These are phyloP conservation scores for Salinomyces thailandicus DNA, from an alignment of 2,329 filamentous ascomycete species.

Conservation along the genomic window DNA sequence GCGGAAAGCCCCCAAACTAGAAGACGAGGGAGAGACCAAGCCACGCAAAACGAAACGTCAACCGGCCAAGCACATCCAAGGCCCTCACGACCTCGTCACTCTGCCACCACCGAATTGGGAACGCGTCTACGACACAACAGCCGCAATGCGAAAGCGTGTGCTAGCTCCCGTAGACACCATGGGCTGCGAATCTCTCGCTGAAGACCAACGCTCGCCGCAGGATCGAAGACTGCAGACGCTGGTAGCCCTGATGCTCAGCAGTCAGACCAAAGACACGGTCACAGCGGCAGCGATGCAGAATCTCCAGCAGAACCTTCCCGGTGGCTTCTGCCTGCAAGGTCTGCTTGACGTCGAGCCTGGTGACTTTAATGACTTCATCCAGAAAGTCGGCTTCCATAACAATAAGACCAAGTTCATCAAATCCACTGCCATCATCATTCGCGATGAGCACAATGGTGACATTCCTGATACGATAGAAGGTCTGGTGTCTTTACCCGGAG, in stretches of 20 bases:
- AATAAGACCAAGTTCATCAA: slow-evolving; percentile 72
- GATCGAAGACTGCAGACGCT: slow-evolving; percentile 76
- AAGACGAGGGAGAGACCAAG: slow-evolving; percentile 7
- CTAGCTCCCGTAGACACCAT: slow-evolving; percentile 89
- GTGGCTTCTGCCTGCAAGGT: slow-evolving; percentile 62
- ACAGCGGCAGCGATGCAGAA: slow-evolving; percentile 73
- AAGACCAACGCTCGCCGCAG: slow-evolving; percentile 37
- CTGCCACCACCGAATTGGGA: slow-evolving; percentile 70
- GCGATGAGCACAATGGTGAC: slow-evolving; percentile 60
- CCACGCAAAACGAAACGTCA: slow-evolving; percentile 15
- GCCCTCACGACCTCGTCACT: slow-evolving; percentile 19
- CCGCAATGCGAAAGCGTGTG: slow-evolving; percentile 63
- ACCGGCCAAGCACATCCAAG: slow-evolving; percentile 27
- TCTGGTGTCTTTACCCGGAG: slow-evolving; percentile 67
- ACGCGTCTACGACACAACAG: slow-evolving; percentile 64
- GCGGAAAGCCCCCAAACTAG: slow-evolving; percentile 19
- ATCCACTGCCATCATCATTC: slow-evolving; percentile 59
- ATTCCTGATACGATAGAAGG: slow-evolving; percentile 71
- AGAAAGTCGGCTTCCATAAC: slow-evolving; percentile 85
- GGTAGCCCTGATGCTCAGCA: slow-evolving; percentile 78
- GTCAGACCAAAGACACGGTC: slow-evolving; percentile 87
- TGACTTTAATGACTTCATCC: slow-evolving; percentile 62
- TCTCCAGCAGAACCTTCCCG: slow-evolving; percentile 61
- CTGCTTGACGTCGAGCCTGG: slow-evolving; percentile 61
- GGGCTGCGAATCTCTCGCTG: slow-evolving; percentile 76